Evolutionary conservation across 2,329 filamentous ascomycete species (phyloP).

Genomic region (Apiospora arundinis): DNA sequence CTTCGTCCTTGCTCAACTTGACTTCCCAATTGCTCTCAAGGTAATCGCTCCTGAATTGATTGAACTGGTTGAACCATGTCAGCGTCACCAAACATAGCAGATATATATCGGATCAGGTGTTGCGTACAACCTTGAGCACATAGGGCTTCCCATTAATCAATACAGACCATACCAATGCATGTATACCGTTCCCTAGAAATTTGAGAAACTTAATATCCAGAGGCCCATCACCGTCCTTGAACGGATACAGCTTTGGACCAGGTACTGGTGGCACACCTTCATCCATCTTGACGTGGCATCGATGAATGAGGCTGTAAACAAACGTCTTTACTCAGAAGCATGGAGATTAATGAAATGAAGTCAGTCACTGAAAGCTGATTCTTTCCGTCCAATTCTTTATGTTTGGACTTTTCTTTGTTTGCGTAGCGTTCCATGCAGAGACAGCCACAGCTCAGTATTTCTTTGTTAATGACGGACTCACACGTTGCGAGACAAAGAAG

Average conservation of each 20-base stretch:
- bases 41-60: too few relatives aligned
- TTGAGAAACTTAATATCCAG: neutral
- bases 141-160: conserved; percentile 19
- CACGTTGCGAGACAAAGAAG: neutral
- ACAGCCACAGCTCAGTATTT: neutral
- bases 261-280: conserved; percentile 11
- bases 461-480: neutral
- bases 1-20: neutral
- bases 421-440: neutral
- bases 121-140: conserved; percentile 21
- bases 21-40: neutral
- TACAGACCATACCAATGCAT: conserved; percentile 12
- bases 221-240: neutral
- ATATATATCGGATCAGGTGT: too few relatives aligned
- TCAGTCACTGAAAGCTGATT: neutral
- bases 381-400: neutral
- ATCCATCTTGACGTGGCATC: neutral
- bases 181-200: neutral
- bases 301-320: too few relatives aligned
- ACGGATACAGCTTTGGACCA: conserved; percentile 17
- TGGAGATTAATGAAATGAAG: neutral
- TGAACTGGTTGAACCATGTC: neutral
- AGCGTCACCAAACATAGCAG: neutral
- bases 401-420: neutral
- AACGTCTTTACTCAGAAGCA: neutral